Base-by-base conservation (phyloP, 202 grass and related monocot genomes). In the Elaeis oleifera region DNA sequence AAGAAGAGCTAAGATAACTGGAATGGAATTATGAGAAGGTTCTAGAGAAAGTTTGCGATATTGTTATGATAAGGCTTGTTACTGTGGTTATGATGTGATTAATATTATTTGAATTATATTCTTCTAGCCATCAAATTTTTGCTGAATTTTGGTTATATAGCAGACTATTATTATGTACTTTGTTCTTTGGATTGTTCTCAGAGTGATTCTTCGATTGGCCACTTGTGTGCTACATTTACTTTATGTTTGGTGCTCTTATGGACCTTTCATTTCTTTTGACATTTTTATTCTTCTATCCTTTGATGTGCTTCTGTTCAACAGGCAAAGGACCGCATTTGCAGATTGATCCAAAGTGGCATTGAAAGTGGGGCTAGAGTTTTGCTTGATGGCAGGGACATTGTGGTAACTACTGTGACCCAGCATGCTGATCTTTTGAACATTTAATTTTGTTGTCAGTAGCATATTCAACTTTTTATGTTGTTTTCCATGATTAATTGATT, bases 291-390 rank as follows among this genome's bases (percentile, higher is more conserved):
- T 44, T 13, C 9, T 44, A 3, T 44, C 36, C 9, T 44, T 44
- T 14, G 36, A 44, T 9, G 13, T 44, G 9, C 36, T 44, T 44
- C 9, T 44, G 36, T 44, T 67, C 49, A 54, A 49, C 32, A 91
- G 92, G 92, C 92, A 3, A 97, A 97, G 82, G 84, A 91, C 49
- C 84, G 84, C 49, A 97, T 97, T 69, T 89, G 79, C 83, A 97
- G 87, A 23, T 75, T 97, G 79, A 84, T 97, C 53, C 87, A 97
- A 91, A 89, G 77, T 68, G 92, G 92, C 23, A 69, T 64, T 70
- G 88, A 85, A 21, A 86, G 18, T 59, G 84, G 84, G 44, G 88
- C 84, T 31, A 80, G 92, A 61, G 64, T 97, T 65, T 67, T 97
- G 60, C 79, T 97, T 70, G 92, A 97, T 67, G 88, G 88, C 39